Base-by-base conservation (phyloP, 768 basidiomycete species). In the Boletus bicolor region DNA sequence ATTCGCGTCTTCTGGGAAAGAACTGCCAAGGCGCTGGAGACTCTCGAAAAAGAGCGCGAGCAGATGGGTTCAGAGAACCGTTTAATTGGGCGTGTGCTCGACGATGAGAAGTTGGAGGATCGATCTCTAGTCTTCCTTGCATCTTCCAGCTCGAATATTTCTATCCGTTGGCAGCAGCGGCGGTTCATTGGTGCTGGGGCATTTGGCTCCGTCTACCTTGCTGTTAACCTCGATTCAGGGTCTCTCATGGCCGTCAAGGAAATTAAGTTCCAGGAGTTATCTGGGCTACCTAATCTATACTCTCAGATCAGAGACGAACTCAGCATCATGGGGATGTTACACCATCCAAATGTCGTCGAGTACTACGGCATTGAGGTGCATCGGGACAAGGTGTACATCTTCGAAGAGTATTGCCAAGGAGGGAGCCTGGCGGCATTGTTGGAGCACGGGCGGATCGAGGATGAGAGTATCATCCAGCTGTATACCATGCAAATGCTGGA, bases 361-460 rank as follows among this genome's bases (percentile, higher is more conserved):
- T 99, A 98, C 71, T 97, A 97, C 66, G 97, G 97, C 32, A 95
- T 99, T 62, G 97, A 99, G 73, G 96, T 98, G 2, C 96, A 98
- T 70, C 89, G 96, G 14, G 96, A 98, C 76, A 94, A 95, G 73
- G 93, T 98, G 17, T 98, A 96, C 74, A 98, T 98, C 58, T 98
- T 98, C 70, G 95, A 98, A 72, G 96, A 98, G 73, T 99, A 89
- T 70, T 99, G 97, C 69, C 90, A 95, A 64, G 94, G 94, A 38
- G 97, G 97, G 8, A 96, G 93, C 71, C 72, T 99, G 56, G 93
- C 89, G 1, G 81, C 89, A 24, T 73, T 97, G 43, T 75, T 98
- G 55, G 95, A 96, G 67, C 90, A 93, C 68, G 97, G 97, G 3
- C 78, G 93, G 50, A 93, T 99, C 58, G 97, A 98, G 68, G 95